Percentiles rank a stretch among this genome's conserved stretches.
Conservation (phyloP, 495 filamentous ascomycete genomes). For the Bacidia rubella region DNA sequence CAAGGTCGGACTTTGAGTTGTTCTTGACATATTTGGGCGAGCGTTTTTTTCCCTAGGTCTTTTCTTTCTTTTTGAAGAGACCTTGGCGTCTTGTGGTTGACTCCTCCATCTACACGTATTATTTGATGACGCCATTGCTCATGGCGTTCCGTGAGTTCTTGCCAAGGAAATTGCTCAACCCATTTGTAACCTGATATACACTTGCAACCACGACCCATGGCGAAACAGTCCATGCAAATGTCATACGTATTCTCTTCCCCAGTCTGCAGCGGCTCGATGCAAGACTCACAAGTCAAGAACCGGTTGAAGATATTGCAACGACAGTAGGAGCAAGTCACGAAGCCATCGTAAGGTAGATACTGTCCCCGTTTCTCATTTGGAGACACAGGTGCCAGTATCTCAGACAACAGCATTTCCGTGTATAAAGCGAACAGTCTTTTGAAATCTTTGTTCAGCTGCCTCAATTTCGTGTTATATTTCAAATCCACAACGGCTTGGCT, state of each 20-base stretch:
- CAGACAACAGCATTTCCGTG: constrained; percentile 63
- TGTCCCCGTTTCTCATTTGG: constrained; percentile 53
- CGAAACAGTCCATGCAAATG: constrained; percentile 93
- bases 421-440: constrained; percentile 61
- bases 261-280: constrained; percentile 40
- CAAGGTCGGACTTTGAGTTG: constrained; percentile 61
- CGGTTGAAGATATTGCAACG: constrained; percentile 94
- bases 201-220: constrained; percentile 79
- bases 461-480: constrained; percentile 37
- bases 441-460: constrained; percentile 64
- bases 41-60: constrained; percentile 51
- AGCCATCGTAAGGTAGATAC: constrained; percentile 64
- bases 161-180: constrained; percentile 87
- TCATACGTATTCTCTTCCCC: constrained; percentile 74
- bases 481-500: constrained; percentile 16
- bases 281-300: constrained; percentile 79
- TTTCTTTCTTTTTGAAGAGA: constrained; percentile 50
- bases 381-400: constrained; percentile 57
- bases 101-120: constrained; percentile 47
- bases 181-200: constrained; percentile 76
- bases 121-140: constrained; percentile 70
- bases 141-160: constrained; percentile 59
- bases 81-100: constrained; percentile 47
- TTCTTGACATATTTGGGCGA: constrained; percentile 83
- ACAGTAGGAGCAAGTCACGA: constrained; percentile 91